These are phyloP conservation scores for Pseudocercospora ulei DNA, from an alignment of 2,329 filamentous ascomycete species.

Conservation along the genomic window DNA sequence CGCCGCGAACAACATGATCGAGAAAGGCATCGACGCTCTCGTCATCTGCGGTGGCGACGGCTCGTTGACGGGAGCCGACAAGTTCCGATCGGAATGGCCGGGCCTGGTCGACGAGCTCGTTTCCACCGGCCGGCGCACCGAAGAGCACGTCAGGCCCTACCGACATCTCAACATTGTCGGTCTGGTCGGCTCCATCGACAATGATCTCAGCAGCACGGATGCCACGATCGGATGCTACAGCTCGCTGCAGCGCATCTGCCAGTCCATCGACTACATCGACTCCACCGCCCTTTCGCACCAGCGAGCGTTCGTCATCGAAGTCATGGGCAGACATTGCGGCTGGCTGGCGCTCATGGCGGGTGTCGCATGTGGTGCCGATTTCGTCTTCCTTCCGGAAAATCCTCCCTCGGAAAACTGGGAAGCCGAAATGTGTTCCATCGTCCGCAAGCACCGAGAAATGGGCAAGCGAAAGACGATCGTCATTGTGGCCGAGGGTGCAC, in stretches of 20 bases:
- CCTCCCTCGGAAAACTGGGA: constrained; percentile 81
- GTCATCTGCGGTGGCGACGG: constrained; percentile 97
- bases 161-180: constrained; percentile 90
- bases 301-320: constrained; percentile 91
- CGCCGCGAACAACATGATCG: constrained; percentile 88
- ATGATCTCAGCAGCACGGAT: constrained; percentile 93
- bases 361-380: constrained; percentile 89
- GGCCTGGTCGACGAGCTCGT: constrained; percentile 78
- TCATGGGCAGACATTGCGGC: constrained; percentile 96
- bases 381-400: constrained; percentile 92
- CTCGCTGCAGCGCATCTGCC: constrained; percentile 82
- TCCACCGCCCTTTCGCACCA: constrained; percentile 91
- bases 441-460: constrained; percentile 67
- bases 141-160: constrained; percentile 63
- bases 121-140: constrained; percentile 57
- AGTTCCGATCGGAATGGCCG: constrained; percentile 87
- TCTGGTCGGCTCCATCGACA: constrained; percentile 93
- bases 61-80: constrained; percentile 88
- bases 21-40: constrained; percentile 86
- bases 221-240: constrained; percentile 97
- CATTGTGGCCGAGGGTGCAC: constrained; percentile 90
- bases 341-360: constrained; percentile 96
- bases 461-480: constrained; percentile 98
- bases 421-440: constrained; percentile 71
- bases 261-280: constrained; percentile 94